Conservation (phyloP, 805 yeast species). For the Candida chauliodis region DNA sequence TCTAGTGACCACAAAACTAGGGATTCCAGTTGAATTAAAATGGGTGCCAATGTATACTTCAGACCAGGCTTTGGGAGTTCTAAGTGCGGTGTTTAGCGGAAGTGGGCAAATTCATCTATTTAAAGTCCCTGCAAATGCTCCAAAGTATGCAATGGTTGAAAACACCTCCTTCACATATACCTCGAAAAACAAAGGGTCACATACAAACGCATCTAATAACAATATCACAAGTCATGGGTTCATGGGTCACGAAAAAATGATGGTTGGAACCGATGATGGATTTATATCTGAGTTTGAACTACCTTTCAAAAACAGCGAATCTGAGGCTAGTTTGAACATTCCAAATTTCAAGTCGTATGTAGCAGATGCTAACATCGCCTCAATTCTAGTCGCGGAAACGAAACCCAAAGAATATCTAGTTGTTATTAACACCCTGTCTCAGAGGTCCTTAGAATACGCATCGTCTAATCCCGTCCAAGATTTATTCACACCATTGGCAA, state of each 20-base stretch:
- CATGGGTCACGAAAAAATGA: constrained; percentile 37
- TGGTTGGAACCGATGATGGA: constrained; percentile 62
- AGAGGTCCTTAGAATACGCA: constrained; percentile 21
- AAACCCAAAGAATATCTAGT: constrained; percentile 17
- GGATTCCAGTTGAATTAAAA: constrained; percentile 40
- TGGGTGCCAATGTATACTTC: constrained; percentile 36
- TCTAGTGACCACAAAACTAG: constrained; percentile 35
- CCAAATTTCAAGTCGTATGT: constrained; percentile 34
- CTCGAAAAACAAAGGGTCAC: constrained; percentile 7
- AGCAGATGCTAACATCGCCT: constrained; percentile 28
- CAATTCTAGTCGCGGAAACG: constrained; percentile 25
- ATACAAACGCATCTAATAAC: constrained; percentile 7
- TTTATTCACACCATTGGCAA: constrained; percentile 22
- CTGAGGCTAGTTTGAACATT: constrained; percentile 14
- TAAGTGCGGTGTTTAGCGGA: constrained; percentile 55
- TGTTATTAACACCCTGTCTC: constrained; percentile 29
- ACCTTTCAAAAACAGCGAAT: constrained; percentile 18
- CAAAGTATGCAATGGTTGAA: constrained; percentile 15
- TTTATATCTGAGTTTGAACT: constrained; percentile 54
- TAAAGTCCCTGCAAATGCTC: constrained; percentile 27
- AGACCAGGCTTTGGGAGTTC: constrained; percentile 31
- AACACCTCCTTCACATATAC: constrained; percentile 22
- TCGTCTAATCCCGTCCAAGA: constrained; percentile 26
- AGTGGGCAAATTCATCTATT: constrained; percentile 50
- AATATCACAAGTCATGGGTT: constrained; percentile 49